Evolutionary conservation across 129 eudicot species (phyloP), one percentile per base, ranked within the genome.

Genomic region (Chrysanthemum seticuspe): DNA sequence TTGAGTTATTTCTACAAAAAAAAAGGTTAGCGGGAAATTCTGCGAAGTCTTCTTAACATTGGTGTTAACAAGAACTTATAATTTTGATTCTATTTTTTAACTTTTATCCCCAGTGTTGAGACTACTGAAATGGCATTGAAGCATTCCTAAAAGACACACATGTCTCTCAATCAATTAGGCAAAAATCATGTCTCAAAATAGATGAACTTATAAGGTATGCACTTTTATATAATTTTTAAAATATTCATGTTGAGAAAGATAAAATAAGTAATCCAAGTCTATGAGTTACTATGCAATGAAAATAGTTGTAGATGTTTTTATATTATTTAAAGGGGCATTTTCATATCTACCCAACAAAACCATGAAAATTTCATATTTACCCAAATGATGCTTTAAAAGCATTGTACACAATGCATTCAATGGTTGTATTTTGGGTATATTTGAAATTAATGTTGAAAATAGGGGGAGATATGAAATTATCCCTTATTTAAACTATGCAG

Each of bases 1-100:
- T 90, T 73, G 99, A 95, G 77, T 77, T 82, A 71, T 87, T 95
- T 54, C 70, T 90, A 63, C 97, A 19, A 19, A 19, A 90, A 74
- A 82, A 88, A 74, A 76, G 97, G 99, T 95, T 68, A 72, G 74
- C 66, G 11, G 34, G 21, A 21, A 78, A 13, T 65, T 3, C 10
- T 34, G 9, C 66, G 8, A 51, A 65, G 15, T 74, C 48, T 53
- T 67, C 14, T 53, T 49, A 3, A 7, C 5, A 55, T 78, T 25
- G 50, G n/a, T 65, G 73, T 49, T 63, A 34, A 5, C n/a, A 64
- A 70, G 50, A 31, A 19, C 8, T 36, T 54, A 16, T 8, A 1
- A n/a, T 16, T 13, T 57, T 72, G 31, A 25, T 53, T 23, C 15
- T 49, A 19, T 23, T 27, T 44, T 1, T 55, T 68, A n/a, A 31